These are phyloP conservation scores for Coemansia sp. DNA, from an alignment of 192 early-diverging fungal genomes.

Conservation along the genomic window DNA sequence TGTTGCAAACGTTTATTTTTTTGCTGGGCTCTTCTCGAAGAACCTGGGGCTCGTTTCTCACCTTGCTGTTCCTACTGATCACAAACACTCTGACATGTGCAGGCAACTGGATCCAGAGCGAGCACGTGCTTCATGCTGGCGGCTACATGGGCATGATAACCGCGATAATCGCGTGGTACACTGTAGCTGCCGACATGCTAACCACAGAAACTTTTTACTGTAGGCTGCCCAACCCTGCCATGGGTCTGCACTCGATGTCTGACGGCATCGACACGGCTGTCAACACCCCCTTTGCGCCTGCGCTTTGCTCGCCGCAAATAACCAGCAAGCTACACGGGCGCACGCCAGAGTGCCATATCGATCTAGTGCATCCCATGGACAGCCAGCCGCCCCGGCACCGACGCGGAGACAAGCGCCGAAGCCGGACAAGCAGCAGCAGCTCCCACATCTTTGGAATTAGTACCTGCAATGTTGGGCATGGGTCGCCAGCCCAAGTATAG, in stretches of 20 bases:
- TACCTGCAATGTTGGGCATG: neutral
- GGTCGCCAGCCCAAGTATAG: neutral
- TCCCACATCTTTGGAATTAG: neutral
- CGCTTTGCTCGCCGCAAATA: conserved; percentile 3
- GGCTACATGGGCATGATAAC: conserved; percentile 54
- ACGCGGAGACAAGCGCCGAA: neutral
- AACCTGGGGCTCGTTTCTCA: conserved; percentile 45
- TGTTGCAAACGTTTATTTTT: conserved; percentile 56
- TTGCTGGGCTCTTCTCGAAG: conserved; percentile 50
- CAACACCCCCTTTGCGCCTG: conserved; percentile 17
- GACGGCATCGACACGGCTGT: conserved; percentile 14
- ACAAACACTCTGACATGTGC: conserved; percentile 48
- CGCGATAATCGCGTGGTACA: conserved; percentile 54
- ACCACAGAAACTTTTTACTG: conserved; percentile 56
- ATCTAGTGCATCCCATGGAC: conserved; percentile 18
- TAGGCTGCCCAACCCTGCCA: conserved; percentile 50
- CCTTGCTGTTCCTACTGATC: conserved; percentile 50
- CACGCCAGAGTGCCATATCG: conserved; percentile 31
- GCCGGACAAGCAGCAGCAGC: conserved; percentile 2
- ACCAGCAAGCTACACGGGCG: conserved; percentile 11
- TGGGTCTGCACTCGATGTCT: conserved; percentile 10
- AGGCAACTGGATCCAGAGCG: conserved; percentile 49
- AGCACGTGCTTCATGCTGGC: conserved; percentile 31
- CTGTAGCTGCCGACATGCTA: conserved; percentile 55
- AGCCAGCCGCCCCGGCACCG: neutral